A percentile compares a stretch with the other conserved stretches of the same genome.
Conservation (phyloP, 176 grass and related monocot species). For the Poa pratensis region DNA sequence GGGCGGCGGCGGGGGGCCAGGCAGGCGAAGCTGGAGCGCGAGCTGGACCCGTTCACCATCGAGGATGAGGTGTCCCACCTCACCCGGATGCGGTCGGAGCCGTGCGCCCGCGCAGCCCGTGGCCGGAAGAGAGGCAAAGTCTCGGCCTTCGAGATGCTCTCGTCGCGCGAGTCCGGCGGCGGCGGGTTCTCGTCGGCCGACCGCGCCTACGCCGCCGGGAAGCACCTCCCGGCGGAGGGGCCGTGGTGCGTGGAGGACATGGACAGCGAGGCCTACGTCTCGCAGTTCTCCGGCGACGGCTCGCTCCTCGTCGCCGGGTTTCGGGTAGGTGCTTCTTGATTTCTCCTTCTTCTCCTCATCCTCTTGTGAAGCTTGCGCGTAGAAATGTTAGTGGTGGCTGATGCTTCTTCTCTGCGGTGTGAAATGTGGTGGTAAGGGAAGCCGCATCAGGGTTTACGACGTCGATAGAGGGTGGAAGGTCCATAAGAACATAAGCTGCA, state of each 20-base stretch:
- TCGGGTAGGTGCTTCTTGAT: conserved; percentile 48
- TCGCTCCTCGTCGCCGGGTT: conserved; percentile 77
- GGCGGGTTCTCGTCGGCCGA: conserved; percentile 66
- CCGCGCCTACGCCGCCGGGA: conserved; percentile 56
- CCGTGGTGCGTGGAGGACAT: conserved; percentile 55
- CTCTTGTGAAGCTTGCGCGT: too few species aligned
- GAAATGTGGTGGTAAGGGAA: conserved; percentile 65
- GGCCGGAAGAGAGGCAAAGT: conserved; percentile 20
- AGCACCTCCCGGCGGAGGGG: conserved; percentile 54
- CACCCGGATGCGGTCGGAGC: conserved; percentile 67
- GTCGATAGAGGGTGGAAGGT: conserved; percentile 72
- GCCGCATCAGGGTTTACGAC: conserved; percentile 77
- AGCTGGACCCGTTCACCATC: conserved; percentile 57
- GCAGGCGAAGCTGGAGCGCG: conserved; percentile 12
- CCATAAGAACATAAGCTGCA: conserved; percentile 81
- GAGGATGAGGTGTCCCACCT: conserved; percentile 62
- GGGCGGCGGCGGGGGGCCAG: conserved; percentile 23
- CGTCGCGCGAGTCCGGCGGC: conserved; percentile 63
- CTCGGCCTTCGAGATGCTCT: conserved; percentile 60
- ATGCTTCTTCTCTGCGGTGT: conserved; percentile 22
- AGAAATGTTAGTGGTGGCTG: conserved; percentile 23
- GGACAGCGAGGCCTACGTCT: conserved; percentile 84
- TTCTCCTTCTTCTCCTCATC: background rate
- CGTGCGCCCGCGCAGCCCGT: conserved; percentile 8
- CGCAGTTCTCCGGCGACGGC: conserved; percentile 82